phyloP scores from a whole-genome alignment of 805 yeast species.

The Nakazawaea wyomingensis region DNA sequence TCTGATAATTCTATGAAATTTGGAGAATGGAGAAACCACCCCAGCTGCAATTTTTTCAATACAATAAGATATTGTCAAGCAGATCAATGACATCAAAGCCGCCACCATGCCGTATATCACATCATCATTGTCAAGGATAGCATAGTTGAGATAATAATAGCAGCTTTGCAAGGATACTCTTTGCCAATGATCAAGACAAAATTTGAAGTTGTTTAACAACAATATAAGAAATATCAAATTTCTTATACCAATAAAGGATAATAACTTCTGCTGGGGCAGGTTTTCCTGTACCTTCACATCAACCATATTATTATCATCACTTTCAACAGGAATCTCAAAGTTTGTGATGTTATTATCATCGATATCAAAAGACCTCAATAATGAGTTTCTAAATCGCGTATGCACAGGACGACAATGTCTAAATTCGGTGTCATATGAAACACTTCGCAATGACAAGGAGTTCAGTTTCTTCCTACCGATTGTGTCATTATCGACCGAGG shows the following conservation, averaged over 20 bases:
- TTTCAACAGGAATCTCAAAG: too few species aligned
- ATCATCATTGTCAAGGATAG: slow-evolving; percentile 2
- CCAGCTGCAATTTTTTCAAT: background rate
- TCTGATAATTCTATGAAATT: slow-evolving; percentile 2
- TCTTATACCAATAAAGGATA: slow-evolving; percentile 11
- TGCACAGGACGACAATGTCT: slow-evolving; percentile 10
- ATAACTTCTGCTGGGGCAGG: background rate
- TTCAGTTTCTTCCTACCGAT: background rate
- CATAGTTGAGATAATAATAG: background rate
- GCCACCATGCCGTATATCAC: background rate
- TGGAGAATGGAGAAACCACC: slow-evolving; percentile 3
- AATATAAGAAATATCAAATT: slow-evolving; percentile 11
- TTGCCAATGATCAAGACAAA: background rate
- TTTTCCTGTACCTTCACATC: background rate
- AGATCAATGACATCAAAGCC: background rate
- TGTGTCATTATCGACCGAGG: background rate
- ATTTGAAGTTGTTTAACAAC: slow-evolving; percentile 1
- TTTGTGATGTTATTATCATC: too few species aligned
- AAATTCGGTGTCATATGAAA: background rate
- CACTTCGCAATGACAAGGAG: background rate
- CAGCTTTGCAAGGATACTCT: background rate
- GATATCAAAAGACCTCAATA: slow-evolving; percentile 9
- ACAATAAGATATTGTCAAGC: background rate
- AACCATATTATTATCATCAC: too few species aligned
- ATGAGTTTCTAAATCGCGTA: slow-evolving; percentile 1